Evolutionary conservation across 2,329 filamentous ascomycete species (phyloP), one percentile per base, ranked within the genome.

Genomic region (Chaetomium globosum): DNA sequence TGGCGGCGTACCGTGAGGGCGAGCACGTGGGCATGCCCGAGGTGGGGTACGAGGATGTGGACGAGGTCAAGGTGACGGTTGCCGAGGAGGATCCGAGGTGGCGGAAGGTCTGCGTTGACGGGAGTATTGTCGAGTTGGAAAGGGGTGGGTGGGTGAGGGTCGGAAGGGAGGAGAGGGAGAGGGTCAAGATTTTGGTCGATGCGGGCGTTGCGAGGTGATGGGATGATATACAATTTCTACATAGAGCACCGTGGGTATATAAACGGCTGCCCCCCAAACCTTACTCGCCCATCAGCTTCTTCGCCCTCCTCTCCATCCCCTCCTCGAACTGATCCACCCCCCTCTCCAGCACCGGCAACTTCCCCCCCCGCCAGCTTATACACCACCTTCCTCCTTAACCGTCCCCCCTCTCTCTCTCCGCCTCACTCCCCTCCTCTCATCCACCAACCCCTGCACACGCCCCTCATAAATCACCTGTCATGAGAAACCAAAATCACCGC

Each of bases 51-150:
- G 85, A 90, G 21, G 83, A 86, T 61, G 82, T 95, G 7, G 85
- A 89, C 2, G 85, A 85, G 59, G 70, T 97, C 21, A 81, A 79
- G 65, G 86, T 97, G 55, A 82, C 85, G 19, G 87, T 92, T 43
- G 68, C 80, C 1, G 91, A 95, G 72, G 80, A 85, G 19, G 87
- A 92, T n/a, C 80, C 80, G 54, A 81, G 87, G 60, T 97, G 93
- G 93, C 83, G 94, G 67, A 87, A 93, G 73, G 85, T 96, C 16
- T 98, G 94, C 75, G 82, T 98, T n/a, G 94, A 98, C 76, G 94
- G 94, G 3, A 92, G 89, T 61, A 96, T 96, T 72, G 86, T 97
- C 3, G 83, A 86, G 65, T 79, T 97, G 0, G 89, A 90, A 23
- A 75, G 81, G 59, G 87, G 84, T 1, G 72, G 93, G 0, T 89